phyloP scores from a whole-genome alignment of 352 stramenopile genomes.

The Pythium pyrilobum region DNA sequence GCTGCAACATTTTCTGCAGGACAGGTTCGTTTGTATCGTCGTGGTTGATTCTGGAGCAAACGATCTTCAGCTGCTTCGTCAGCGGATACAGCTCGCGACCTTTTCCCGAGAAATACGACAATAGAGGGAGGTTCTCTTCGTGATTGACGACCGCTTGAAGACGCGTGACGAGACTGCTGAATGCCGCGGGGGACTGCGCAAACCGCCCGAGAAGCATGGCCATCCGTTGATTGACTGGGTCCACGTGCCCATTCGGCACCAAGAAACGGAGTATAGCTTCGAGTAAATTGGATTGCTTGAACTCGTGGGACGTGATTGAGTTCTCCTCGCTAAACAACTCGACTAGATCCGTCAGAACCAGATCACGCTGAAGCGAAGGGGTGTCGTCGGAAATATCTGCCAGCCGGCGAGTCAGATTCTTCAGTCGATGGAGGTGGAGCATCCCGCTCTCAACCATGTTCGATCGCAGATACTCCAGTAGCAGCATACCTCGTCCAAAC shows the following conservation, averaged over 20 bases:
- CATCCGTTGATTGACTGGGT: slow-evolving; percentile 25
- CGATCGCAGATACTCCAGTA: slow-evolving; percentile 49
- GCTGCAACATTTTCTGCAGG: slow-evolving; percentile 44
- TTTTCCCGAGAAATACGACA: slow-evolving; percentile 59
- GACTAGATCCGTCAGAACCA: slow-evolving; percentile 62
- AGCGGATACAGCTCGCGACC: slow-evolving; percentile 73
- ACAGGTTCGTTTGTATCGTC: not conserved
- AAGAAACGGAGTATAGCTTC: slow-evolving; percentile 57
- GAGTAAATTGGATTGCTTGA: slow-evolving; percentile 77
- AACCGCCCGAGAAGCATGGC: slow-evolving; percentile 29
- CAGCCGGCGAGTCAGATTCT: slow-evolving; percentile 62
- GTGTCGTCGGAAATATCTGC: slow-evolving; percentile 28
- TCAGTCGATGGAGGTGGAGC: slow-evolving; percentile 69
- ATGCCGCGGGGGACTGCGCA: slow-evolving; percentile 30
- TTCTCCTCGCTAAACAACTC: slow-evolving; percentile 73
- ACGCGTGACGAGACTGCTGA: slow-evolving; percentile 52
- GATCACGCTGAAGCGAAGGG: slow-evolving; percentile 33
- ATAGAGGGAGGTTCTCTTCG: slow-evolving; percentile 57
- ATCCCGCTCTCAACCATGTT: slow-evolving; percentile 76
- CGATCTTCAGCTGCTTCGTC: slow-evolving; percentile 64
- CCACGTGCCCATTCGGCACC: slow-evolving; percentile 23
- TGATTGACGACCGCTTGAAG: slow-evolving; percentile 77
- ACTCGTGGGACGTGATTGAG: slow-evolving; percentile 79
- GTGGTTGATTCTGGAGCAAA: slow-evolving; percentile 10
- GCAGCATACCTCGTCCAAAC: slow-evolving; percentile 40